Conservation (phyloP, 106 monocot species). For the Posidonia australis region DNA sequence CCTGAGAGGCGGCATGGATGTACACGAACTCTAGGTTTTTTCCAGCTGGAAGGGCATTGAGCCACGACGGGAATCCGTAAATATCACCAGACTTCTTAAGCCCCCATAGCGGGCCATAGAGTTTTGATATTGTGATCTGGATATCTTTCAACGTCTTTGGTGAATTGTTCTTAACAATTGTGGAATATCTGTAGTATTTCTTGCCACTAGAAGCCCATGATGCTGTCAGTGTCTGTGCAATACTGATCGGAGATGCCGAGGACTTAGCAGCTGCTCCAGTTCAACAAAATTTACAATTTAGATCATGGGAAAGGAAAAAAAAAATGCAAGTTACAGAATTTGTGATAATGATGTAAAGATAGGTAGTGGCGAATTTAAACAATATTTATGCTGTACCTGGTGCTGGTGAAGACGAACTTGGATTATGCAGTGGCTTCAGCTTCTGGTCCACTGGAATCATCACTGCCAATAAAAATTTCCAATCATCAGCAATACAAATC, state of each 20-base stretch:
- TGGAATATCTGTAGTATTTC: constrained; percentile 15
- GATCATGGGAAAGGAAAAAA: background rate
- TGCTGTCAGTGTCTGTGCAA: constrained; percentile 10
- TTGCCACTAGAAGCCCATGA: constrained; percentile 15
- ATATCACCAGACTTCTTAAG: constrained; percentile 6
- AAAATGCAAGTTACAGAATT: too few species aligned
- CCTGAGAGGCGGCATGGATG: constrained; percentile 24
- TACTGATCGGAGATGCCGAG: constrained; percentile 1
- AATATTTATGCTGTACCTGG: constrained; percentile 4
- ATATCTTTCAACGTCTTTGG: constrained; percentile 16
- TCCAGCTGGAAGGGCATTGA: constrained; percentile 11
- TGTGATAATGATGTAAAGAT: too few species aligned
- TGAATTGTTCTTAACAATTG: constrained; percentile 16
- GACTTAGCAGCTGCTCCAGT: background rate
- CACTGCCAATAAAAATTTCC: background rate
- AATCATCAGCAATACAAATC: background rate
- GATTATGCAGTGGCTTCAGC: background rate
- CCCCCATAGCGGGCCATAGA: constrained; percentile 23
- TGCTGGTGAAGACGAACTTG: background rate
- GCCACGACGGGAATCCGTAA: constrained; percentile 18
- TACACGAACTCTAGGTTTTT: constrained; percentile 25
- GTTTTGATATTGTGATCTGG: constrained; percentile 9
- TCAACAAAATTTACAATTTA: background rate
- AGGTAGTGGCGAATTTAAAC: too few species aligned
- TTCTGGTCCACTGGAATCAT: background rate